Base-by-base conservation (phyloP, 306 rosid genomes). In the Prosopis cineraria region DNA sequence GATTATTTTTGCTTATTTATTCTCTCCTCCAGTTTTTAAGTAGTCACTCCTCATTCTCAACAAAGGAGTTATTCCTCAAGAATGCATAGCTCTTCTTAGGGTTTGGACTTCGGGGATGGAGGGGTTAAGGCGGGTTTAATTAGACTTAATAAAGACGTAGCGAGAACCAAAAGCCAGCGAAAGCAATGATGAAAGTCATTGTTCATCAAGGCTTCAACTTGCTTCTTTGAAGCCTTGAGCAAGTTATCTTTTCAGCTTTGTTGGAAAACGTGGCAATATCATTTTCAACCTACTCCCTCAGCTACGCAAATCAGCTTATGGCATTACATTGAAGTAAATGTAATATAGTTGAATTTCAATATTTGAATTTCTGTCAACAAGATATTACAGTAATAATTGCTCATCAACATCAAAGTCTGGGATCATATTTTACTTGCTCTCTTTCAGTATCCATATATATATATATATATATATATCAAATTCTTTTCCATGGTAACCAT, bases 71-170 rank as follows among this genome's bases (percentile, higher is more conserved):
- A 4, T 58, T 59, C 80, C 19, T 81, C 56, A 45, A 5, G 36
- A 84, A 27, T 79, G 82, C 80, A 60, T 69, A 81, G 70, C 80
- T 76, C 88, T 78, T 83, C 40, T 33, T 83, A 10, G n/a, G n/a
- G n/a, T 10, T 30, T 60, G 19, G 25, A 13, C 50, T 37, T 27
- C 1, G 52, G 33, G 30, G 17, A 22, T 17, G 48, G 12, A 11
- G 50, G 71, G 71, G 71, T 37, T 66, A 37, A n/a, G 50, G 2
- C 0, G 72, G 72, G 72, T 64, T n/a, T n/a, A n/a, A n/a, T 64
- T 64, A 34, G 6, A 36, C 45, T 29, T 36, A 64, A 52, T 16
- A 47, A 48, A 3, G 6, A 64, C 7, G 7, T 30, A 19, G 17
- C 24, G 11, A 25, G 14, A 10, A 24, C 31, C 63, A n/a, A 20